These are phyloP conservation scores for Uronychia setigera DNA, from an alignment of 73 alveolate species.

Conservation along the genomic window DNA sequence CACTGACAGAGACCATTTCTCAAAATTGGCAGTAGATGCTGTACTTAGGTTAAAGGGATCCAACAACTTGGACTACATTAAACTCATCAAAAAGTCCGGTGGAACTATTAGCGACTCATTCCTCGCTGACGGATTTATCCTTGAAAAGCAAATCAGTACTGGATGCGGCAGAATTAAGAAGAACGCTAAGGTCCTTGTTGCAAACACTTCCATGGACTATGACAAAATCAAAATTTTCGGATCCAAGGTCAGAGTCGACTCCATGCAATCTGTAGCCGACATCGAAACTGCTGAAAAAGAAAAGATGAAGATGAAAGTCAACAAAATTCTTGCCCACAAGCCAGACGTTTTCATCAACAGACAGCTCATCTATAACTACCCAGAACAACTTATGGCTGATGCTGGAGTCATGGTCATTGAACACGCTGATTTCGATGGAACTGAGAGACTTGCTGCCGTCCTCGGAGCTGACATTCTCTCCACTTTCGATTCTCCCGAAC, in stretches of 20 bases:
- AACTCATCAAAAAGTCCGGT: conserved; percentile 96
- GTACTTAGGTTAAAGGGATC: conserved; percentile 94
- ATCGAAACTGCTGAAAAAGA: conserved; percentile 97
- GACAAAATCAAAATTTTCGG: conserved; percentile 98
- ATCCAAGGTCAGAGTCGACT: conserved; percentile 95
- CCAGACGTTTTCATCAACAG: conserved; percentile 98
- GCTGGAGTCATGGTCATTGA: conserved; percentile 97
- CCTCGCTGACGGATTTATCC: conserved; percentile 97
- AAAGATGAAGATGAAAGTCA: conserved; percentile 96
- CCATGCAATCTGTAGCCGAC: conserved; percentile 93
- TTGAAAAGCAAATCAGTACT: conserved; percentile 91
- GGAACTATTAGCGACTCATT: conserved; percentile 94
- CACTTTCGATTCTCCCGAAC: conserved; percentile 96
- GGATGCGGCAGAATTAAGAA: conserved; percentile 91
- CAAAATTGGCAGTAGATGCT: conserved; percentile 97
- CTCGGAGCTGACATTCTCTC: conserved; percentile 98
- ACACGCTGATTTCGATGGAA: conserved; percentile 99
- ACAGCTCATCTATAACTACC: conserved; percentile 98
- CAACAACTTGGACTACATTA: conserved; percentile 88
- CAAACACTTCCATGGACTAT: conserved; percentile 97
- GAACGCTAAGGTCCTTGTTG: conserved; percentile 91
- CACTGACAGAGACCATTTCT: conserved; percentile 93
- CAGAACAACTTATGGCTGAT: conserved; percentile 96
- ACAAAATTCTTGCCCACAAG: conserved; percentile 89
- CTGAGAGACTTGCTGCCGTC: conserved; percentile 98